These are phyloP conservation scores for slime mould (Dictyostelium discoideum) DNA, from an alignment of 78 protist species.

Conservation along the genomic window dicty_2.7 NC_007089.4:2472001-2472500, in stretches of 20 bases:
- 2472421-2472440: neutral
- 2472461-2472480: neutral
- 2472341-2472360: neutral
- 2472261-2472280: slow-evolving; percentile 1
- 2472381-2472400: neutral
- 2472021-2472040: neutral
- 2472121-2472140: neutral
- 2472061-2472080: slow-evolving; percentile 7
- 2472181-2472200: slow-evolving; percentile 11
- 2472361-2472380: slow-evolving; percentile 15
- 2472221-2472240: neutral
- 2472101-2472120: slow-evolving; percentile 1
- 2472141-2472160: neutral
- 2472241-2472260: slow-evolving; percentile 29
- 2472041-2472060: neutral
- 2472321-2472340: slow-evolving; percentile 11
- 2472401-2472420: neutral
- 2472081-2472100: neutral
- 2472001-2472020: neutral
- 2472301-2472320: neutral
- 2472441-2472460: slow-evolving; percentile 7
- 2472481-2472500: neutral
- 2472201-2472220: neutral
- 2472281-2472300: neutral
- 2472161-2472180: neutral